Percentiles rank a stretch among this genome's conserved stretches.
Evolutionary conservation across 257 asterid genomes (phyloP).

Genomic region (Petunia secreta): DNA sequence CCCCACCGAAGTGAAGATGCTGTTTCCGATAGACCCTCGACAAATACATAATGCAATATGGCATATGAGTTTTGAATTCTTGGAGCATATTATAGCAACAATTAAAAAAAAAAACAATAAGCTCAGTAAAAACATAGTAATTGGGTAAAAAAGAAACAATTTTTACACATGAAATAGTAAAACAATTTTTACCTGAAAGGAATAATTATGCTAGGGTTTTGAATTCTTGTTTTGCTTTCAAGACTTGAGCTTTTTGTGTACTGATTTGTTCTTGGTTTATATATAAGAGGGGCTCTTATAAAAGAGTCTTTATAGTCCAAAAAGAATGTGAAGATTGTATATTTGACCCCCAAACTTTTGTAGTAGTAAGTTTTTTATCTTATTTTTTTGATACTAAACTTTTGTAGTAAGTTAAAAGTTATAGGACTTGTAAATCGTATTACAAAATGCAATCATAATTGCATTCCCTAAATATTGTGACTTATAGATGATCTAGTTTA

Average conservation of each 20-base stretch:
- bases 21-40: neutral
- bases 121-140: neutral
- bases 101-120: neutral
- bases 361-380: too few species aligned
- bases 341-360: neutral
- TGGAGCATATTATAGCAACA: neutral
- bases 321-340: neutral
- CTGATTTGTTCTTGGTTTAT: neutral
- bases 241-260: neutral
- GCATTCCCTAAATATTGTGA: too few species aligned
- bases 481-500: too few species aligned
- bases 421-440: too few species aligned
- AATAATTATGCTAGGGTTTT: constrained; percentile 10
- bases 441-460: too few species aligned
- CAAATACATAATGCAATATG: neutral
- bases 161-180: neutral
- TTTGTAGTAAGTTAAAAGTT: too few species aligned
- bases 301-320: neutral
- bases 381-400: too few species aligned
- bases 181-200: neutral
- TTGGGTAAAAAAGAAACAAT: neutral
- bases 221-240: neutral
- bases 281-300: neutral
- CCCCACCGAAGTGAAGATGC: too few species aligned
- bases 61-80: neutral